Percentiles rank a stretch among this genome's conserved stretches.
phyloP scores from a whole-genome alignment of 2,329 filamentous ascomycete genomes.

The Albifimbria verrucaria region DNA sequence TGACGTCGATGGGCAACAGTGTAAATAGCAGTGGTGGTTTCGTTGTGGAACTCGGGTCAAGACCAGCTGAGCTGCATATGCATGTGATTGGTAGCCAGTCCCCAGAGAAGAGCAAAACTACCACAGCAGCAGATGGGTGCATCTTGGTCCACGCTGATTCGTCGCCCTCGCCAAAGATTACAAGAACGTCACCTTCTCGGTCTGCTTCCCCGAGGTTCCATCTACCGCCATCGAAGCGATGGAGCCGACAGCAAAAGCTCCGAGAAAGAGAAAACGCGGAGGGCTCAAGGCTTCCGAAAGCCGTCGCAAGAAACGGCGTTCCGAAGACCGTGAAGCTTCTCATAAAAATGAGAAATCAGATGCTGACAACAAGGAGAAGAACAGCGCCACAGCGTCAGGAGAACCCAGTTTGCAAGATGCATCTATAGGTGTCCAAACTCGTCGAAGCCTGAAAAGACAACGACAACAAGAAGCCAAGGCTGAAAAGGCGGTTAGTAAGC shows the following conservation, averaged over 20 bases:
- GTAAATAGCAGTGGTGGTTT: conserved; percentile 48
- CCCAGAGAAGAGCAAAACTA: conserved; percentile 11
- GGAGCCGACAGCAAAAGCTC: conserved; percentile 2
- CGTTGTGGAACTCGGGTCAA: conserved; percentile 47
- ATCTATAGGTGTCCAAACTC: conserved; percentile 11
- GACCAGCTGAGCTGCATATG: conserved; percentile 25
- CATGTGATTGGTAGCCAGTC: conserved; percentile 13
- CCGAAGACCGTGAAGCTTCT: conserved; percentile 12
- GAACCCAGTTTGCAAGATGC: background rate
- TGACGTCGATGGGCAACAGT: conserved; percentile 37
- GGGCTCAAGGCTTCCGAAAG: conserved; percentile 13
- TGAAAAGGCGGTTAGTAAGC: conserved; percentile 1
- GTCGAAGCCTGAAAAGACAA: conserved; percentile 12
- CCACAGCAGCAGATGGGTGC: conserved; percentile 8
- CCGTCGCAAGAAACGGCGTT: conserved; percentile 27
- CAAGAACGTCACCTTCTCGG: background rate
- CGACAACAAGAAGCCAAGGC: conserved; percentile 2
- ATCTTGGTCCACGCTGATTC: conserved; percentile 19
- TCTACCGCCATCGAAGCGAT: background rate
- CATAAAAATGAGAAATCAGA: conserved; percentile 12
- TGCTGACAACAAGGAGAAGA: background rate
- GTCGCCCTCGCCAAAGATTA: conserved; percentile 12
- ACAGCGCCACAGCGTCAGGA: background rate
- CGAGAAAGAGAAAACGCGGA: conserved; percentile 19
- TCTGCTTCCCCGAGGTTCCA: background rate